Evolutionary conservation across 2,329 filamentous ascomycete genomes (phyloP).

Genomic region (Clarireedia monteithiana): DNA sequence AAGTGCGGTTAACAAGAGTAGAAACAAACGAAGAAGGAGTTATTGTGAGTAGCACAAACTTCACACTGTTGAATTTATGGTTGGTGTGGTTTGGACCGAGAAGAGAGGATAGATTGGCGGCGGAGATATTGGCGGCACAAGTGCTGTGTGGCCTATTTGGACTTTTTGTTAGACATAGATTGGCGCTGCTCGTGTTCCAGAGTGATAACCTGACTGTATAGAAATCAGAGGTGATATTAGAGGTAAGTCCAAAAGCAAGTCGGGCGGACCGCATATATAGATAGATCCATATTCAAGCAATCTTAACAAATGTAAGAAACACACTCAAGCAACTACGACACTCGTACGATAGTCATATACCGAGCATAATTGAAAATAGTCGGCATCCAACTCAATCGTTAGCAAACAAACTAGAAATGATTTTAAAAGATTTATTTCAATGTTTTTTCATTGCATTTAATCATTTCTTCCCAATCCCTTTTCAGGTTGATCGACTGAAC

Average conservation of each 20-base stretch:
- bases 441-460: neutral
- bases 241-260: too few species aligned
- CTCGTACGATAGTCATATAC: too few species aligned
- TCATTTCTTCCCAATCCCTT: neutral
- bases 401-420: neutral
- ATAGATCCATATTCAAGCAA: neutral
- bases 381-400: neutral
- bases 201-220: constrained; percentile 63
- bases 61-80: constrained; percentile 94
- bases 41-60: constrained; percentile 76
- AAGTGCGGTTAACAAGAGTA: constrained; percentile 60
- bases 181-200: constrained; percentile 83
- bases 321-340: too few species aligned
- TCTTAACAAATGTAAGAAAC: neutral
- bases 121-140: constrained; percentile 77
- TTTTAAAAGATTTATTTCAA: too few species aligned
- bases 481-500: neutral
- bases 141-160: constrained; percentile 68
- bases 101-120: constrained; percentile 74
- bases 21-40: constrained; percentile 58
- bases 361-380: too few species aligned
- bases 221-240: neutral
- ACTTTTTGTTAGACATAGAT: constrained; percentile 74
- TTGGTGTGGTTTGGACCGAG: constrained; percentile 90
- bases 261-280: neutral